phyloP scores from a whole-genome alignment of 2,329 filamentous ascomycete genomes.

The Diaporthe ilicicola region DNA sequence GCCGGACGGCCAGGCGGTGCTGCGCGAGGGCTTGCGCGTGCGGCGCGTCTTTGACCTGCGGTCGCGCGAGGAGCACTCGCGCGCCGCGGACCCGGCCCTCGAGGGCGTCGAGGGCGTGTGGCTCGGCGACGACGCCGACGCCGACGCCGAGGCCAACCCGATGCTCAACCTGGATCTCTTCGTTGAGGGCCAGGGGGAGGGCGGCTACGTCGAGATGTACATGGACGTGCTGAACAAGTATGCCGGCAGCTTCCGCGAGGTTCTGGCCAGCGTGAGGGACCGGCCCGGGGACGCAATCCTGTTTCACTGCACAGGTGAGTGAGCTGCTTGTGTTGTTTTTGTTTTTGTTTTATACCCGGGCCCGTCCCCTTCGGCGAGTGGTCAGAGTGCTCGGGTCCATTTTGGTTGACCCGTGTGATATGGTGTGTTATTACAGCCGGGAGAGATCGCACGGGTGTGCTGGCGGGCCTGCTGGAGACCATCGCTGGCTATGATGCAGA shows the following conservation, averaged over 20 bases:
- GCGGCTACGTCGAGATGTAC: conserved; percentile 57
- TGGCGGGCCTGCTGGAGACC: conserved; percentile 59
- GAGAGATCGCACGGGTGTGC: conserved; percentile 62
- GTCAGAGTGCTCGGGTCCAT: not conserved
- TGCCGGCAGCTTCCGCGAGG: conserved; percentile 49
- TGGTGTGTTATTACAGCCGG: conserved; percentile 49
- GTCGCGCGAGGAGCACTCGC: conserved; percentile 51
- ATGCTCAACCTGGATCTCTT: conserved; percentile 51
- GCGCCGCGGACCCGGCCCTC: conserved; percentile 54
- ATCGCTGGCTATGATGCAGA: conserved; percentile 57
- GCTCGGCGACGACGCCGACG: conserved; percentile 45
- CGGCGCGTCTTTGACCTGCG: conserved; percentile 62
- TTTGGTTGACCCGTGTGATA: not conserved
- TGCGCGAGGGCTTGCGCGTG: conserved; percentile 49
- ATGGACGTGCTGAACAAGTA: conserved; percentile 55
- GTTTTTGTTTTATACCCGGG: too few species aligned
- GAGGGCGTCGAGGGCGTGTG: conserved; percentile 56
- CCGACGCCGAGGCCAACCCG: conserved; percentile 44
- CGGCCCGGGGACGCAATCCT: conserved; percentile 54
- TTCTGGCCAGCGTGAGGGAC: conserved; percentile 59
- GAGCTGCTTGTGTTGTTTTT: too few species aligned
- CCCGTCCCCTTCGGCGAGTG: not conserved
- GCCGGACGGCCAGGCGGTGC: conserved; percentile 46
- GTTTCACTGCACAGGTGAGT: conserved; percentile 63
- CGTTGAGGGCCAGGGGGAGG: conserved; percentile 53